Evolutionary conservation across 2,329 filamentous ascomycete genomes (phyloP).

Genomic region (Alternaria sp.): DNA sequence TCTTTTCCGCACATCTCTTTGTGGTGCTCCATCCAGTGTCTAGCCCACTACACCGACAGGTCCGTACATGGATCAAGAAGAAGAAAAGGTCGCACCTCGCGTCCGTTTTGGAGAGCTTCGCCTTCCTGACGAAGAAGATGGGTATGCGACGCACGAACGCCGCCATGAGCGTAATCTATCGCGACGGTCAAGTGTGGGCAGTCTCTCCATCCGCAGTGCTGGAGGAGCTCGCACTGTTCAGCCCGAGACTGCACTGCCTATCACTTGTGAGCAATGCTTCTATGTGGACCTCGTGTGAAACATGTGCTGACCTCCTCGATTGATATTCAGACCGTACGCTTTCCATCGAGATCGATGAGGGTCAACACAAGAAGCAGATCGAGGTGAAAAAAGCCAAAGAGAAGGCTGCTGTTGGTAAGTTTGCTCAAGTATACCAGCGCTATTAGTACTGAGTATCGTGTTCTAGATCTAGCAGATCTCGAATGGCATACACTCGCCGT

Average conservation of each 20-base stretch:
- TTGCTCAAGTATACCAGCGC: not conserved
- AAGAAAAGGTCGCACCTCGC: slow-evolving; percentile 31
- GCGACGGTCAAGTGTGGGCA: slow-evolving; percentile 48
- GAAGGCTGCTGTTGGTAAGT: slow-evolving; percentile 44
- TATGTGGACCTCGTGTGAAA: not conserved
- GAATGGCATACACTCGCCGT: slow-evolving; percentile 72
- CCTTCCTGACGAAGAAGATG: slow-evolving; percentile 46
- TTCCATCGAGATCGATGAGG: slow-evolving; percentile 54
- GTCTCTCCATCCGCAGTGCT: slow-evolving; percentile 45
- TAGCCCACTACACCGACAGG: slow-evolving; percentile 5
- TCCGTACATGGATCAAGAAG: slow-evolving; percentile 40
- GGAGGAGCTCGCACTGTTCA: slow-evolving; percentile 50
- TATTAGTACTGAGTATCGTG: slow-evolving; percentile 19
- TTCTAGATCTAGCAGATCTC: slow-evolving; percentile 59
- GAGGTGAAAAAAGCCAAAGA: slow-evolving; percentile 44
- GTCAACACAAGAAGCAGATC: slow-evolving; percentile 38
- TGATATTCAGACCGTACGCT: slow-evolving; percentile 47
- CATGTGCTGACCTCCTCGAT: not conserved
- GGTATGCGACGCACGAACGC: slow-evolving; percentile 34
- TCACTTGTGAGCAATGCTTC: slow-evolving; percentile 36
- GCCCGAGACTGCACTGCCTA: slow-evolving; percentile 54
- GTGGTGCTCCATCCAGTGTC: slow-evolving; percentile 17
- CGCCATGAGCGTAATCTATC: slow-evolving; percentile 39
- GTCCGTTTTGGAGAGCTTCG: slow-evolving; percentile 30
- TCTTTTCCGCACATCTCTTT: slow-evolving; percentile 9